Evolutionary conservation across 768 basidiomycete genomes (phyloP).

Genomic region (Crucibulum laeve): DNA sequence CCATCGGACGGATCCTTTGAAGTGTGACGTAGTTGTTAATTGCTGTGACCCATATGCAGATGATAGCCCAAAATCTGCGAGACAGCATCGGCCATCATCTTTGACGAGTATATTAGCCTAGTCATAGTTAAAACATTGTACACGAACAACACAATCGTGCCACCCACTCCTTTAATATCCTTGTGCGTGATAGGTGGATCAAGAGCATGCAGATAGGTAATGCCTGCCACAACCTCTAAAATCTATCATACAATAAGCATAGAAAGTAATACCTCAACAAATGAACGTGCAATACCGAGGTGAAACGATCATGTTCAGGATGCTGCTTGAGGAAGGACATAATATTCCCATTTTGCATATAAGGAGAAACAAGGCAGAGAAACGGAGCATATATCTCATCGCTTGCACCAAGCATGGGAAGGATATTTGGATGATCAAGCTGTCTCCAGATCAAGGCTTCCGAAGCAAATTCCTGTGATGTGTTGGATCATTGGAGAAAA

Average conservation of each 20-base stretch:
- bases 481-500: background rate
- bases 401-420: conserved; percentile 23
- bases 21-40: too few species aligned
- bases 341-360: conserved; percentile 22
- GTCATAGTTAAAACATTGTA: background rate
- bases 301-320: background rate
- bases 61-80: conserved; percentile 13
- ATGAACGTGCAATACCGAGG: background rate
- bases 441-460: conserved; percentile 23
- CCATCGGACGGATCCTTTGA: too few species aligned
- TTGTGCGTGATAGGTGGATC: background rate
- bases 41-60: conserved; percentile 10
- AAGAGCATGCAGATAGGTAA: conserved; percentile 15
- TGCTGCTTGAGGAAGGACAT: background rate
- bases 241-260: conserved; percentile 7
- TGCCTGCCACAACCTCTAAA: conserved; percentile 15
- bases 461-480: conserved; percentile 17
- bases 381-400: conserved; percentile 13
- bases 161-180: background rate
- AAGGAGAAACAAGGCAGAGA: conserved; percentile 23
- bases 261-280: background rate
- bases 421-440: conserved; percentile 19
- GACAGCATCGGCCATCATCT: conserved; percentile 6
- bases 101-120: conserved; percentile 11
- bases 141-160: background rate